Conservation (phyloP, 73 alveolate genomes). For the Symbiodinium pilosum region DNA sequence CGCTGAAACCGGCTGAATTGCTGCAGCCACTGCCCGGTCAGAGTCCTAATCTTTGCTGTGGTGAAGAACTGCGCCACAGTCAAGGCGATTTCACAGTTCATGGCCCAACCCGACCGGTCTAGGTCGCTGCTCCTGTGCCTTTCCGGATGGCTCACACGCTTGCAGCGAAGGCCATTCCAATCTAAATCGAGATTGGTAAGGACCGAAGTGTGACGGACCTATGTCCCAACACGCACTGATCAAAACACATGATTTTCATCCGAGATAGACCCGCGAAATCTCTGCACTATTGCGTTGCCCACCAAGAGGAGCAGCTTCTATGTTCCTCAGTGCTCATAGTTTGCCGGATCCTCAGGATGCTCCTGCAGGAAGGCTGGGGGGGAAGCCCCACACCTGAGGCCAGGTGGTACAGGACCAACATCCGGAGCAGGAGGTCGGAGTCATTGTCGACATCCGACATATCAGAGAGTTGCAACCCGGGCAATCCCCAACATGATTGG, state of each 20-base stretch:
- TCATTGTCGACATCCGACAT: background rate
- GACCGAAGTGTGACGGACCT: background rate
- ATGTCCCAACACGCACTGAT: no score
- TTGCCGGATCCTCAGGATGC: background rate
- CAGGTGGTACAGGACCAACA: background rate
- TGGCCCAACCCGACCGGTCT: background rate
- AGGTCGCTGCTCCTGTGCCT: background rate
- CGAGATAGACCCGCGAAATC: background rate
- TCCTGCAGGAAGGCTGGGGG: background rate
- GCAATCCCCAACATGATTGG: background rate
- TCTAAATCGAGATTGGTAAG: background rate
- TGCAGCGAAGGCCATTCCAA: background rate
- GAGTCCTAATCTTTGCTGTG: background rate
- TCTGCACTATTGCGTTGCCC: background rate
- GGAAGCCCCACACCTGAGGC: background rate
- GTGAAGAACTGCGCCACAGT: background rate
- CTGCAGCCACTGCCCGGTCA: background rate
- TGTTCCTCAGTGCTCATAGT: background rate
- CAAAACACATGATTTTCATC: background rate
- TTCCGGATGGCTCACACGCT: background rate
- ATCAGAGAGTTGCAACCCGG: background rate
- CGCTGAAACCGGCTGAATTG: background rate
- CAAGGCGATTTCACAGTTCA: background rate
- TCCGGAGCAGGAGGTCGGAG: background rate
- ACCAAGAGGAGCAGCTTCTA: background rate